Base-by-base conservation (phyloP, 2,329 filamentous ascomycete species). In the Setomelanomma holmii region DNA sequence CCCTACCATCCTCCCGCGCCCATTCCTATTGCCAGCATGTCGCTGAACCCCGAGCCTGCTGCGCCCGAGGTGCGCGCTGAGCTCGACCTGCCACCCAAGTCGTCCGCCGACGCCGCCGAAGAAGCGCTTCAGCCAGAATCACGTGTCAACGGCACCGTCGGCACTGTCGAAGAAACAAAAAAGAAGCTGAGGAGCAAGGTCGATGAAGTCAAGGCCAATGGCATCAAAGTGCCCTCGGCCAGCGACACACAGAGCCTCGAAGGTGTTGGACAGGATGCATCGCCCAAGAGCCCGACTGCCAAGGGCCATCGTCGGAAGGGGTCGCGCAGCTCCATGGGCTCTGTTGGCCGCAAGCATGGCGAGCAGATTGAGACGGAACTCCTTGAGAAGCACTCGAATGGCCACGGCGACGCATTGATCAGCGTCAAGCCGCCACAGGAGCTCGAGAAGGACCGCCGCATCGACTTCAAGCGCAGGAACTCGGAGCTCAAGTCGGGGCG, bases 401-500 rank as follows among this genome's bases (percentile, higher is more conserved):
- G 73, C 51, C 71, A 78, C 50, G 80, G 80, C 42, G 68, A 79
- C 42, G 73, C 75, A 35, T 64, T 83, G 58, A 77, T 75, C 17
- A 80, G 74, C 54, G 70, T 80, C 41, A 77, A 78, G 63, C 72
- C 76, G 10, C 60, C 69, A 12, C 67, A 68, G 14, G 69, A 69
- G 49, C 75, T 67, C 46, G 75, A 79, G 51, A 66, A 75, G 49
- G 67, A 58, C 33, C 55, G 63, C 35, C 64, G 70, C 34, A 64
- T 63, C 21, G 72, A 76, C 45, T 67, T 67, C 45, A 63, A 61
- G 56, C 60, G 63, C 59, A 61, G 69, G 40, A 66, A 73, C 47
- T 68, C 71, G 20, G 74, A 80, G 58, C 77, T 84, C 49, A 79
- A 79, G 43, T 80, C 80, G 53, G 82, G 82, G 20, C 75, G 80